Percentiles rank a stretch among this genome's conserved stretches.
Conservation (phyloP, 805 yeast species). For the Saccharomycopsis guyanensis region DNA sequence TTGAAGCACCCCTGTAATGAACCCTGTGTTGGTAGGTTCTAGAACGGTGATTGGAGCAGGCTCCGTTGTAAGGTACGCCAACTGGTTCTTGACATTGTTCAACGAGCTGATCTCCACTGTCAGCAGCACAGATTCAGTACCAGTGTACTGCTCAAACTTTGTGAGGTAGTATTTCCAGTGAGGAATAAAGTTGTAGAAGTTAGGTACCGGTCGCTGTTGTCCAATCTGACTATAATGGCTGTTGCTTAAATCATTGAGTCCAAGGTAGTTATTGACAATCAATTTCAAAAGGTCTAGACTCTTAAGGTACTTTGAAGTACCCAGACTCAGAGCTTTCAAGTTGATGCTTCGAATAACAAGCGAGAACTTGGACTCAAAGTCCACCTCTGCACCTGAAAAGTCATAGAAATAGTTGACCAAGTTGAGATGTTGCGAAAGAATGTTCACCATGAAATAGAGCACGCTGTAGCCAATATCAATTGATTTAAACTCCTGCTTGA, state of each 20-base stretch:
- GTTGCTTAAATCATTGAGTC: slow-evolving; percentile 17
- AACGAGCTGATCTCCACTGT: slow-evolving; percentile 2
- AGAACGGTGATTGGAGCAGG: background rate
- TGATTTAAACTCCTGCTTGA: background rate
- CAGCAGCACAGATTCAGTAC: background rate
- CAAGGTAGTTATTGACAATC: slow-evolving; percentile 16
- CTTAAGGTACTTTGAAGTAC: slow-evolving; percentile 3
- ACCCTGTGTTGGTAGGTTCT: background rate
- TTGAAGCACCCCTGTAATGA: background rate
- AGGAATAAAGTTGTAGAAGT: slow-evolving; percentile 11
- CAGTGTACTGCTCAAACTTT: slow-evolving; percentile 8
- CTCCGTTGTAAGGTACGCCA: slow-evolving; percentile 19
- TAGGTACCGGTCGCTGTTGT: background rate
- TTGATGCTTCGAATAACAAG: slow-evolving; percentile 9
- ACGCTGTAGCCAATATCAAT: slow-evolving; percentile 14
- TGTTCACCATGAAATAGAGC: slow-evolving; percentile 10
- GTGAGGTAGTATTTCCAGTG: slow-evolving; percentile 13
- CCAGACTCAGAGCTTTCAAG: background rate
- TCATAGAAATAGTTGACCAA: slow-evolving; percentile 13
- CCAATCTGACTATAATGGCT: background rate
- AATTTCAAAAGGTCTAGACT: slow-evolving; percentile 16
- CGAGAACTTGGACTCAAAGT: slow-evolving; percentile 15
- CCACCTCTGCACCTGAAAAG: slow-evolving; percentile 8
- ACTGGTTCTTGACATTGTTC: slow-evolving; percentile 16
- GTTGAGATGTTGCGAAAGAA: slow-evolving; percentile 7